Evolutionary conservation across 352 stramenopile species (phyloP).

Genomic region (Pythium apleroticum): DNA sequence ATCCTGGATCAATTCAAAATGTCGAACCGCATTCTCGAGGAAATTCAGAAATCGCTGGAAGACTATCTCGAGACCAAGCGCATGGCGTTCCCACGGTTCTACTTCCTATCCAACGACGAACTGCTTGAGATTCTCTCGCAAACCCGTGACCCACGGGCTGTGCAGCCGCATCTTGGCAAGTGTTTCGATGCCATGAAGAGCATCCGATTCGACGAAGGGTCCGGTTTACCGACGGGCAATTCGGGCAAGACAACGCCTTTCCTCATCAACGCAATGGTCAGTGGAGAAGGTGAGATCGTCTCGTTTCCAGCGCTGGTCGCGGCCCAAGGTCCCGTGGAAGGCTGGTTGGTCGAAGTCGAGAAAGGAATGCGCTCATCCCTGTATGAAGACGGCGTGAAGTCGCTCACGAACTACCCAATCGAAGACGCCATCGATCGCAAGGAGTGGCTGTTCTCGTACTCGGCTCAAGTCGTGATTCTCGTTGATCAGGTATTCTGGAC

Average conservation of each 20-base stretch:
- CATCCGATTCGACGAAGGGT: slow-evolving; percentile 76
- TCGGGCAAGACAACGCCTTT: slow-evolving; percentile 39
- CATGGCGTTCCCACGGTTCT: slow-evolving; percentile 91
- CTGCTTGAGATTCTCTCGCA: slow-evolving; percentile 91
- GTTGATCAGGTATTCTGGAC: slow-evolving; percentile 94
- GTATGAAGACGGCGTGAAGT: slow-evolving; percentile 84
- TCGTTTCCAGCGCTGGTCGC: slow-evolving; percentile 69
- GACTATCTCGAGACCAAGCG: slow-evolving; percentile 93
- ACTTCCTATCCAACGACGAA: slow-evolving; percentile 93
- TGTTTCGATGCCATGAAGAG: slow-evolving; percentile 94
- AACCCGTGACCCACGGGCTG: slow-evolving; percentile 85
- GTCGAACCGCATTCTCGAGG: slow-evolving; percentile 85
- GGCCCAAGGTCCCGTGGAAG: slow-evolving; percentile 85
- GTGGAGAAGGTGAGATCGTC: slow-evolving; percentile 86
- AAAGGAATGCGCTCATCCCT: slow-evolving; percentile 86
- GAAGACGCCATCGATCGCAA: slow-evolving; percentile 88
- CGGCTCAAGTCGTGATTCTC: slow-evolving; percentile 86
- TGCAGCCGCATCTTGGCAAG: slow-evolving; percentile 90
- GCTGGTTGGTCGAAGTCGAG: slow-evolving; percentile 87
- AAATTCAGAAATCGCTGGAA: slow-evolving; percentile 92
- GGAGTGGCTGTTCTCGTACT: slow-evolving; percentile 89
- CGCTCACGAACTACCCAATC: slow-evolving; percentile 84
- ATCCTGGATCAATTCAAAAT: slow-evolving; percentile 83
- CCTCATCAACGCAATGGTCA: slow-evolving; percentile 81
- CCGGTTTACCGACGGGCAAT: slow-evolving; percentile 23